Base-by-base conservation (phyloP, 495 filamentous ascomycete species). In the Penicillium cosmopolitanum region DNA sequence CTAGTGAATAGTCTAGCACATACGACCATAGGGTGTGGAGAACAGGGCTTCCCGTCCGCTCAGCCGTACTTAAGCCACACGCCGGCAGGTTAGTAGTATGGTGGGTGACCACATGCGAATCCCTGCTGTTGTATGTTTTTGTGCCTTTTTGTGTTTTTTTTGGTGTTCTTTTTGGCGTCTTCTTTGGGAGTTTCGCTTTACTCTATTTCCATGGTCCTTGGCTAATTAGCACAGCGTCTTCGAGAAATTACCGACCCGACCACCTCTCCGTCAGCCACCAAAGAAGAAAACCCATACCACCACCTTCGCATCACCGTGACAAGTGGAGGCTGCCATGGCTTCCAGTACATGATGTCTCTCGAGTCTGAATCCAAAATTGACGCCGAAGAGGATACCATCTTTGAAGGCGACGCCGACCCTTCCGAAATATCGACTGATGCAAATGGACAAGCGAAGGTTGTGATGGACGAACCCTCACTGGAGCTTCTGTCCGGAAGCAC, bases 261-360 rank as follows among this genome's bases (percentile, higher is more conserved):
- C 42, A 73, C 73, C 42, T 77, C 68, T 40, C 73, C 73, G 31
- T 78, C 72, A 51, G 70, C 73, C 44, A 69, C 76, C 16, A 87
- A 86, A 62, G 90, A 96, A 73, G 74, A 80, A 47, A 96, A 96
- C 75, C 90, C 93, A 4, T 77, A 88, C 66, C 84, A 96, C 36
- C 89, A 91, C 10, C 85, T 98, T 16, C 91, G 95, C 44, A 89
- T 98, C 65, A 88, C 90, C 42, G 93, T 98, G 28, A 91, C 95
- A 60, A 88, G 85, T 48, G 95, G 95, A 58, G 95, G 95, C 36
- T 98, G 95, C 74, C 96, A 98, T 76, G 95, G 95, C 18, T 98
- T 98, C 76, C 95, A 98, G 73, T 98, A 97, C 67, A 80, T 96
- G 28, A 96, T 98, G 89, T 89, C 89, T 6, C 83, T 97, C 6